Base-by-base conservation (phyloP, 768 basidiomycete genomes). In the Podaxis pistillaris region DNA sequence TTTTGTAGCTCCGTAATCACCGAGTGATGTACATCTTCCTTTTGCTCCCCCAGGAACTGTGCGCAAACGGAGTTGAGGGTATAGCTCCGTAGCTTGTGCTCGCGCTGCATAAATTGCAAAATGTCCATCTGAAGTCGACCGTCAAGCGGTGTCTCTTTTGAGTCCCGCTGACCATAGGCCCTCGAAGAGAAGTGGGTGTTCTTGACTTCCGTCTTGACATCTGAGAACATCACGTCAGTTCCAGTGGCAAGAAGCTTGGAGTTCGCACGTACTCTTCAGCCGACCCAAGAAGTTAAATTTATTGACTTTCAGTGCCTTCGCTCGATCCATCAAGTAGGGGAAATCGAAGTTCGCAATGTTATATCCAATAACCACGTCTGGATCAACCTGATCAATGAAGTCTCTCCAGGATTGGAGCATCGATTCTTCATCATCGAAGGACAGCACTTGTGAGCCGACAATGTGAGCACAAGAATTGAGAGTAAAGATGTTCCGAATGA, bases 1-100 rank as follows among this genome's bases (percentile, higher is more conserved):
- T 98, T 98, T 74, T 99, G 97, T 50, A 99, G 76, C 55, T 98
- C 96, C 0, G 97, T 98, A 68, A 99, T 99, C 65, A 97, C 94
- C 1, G 96, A 98, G 72, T 98, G 89, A 70, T 98, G 97, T 19
- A 99, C 97, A 66, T 99, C 97, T 73, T 99, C 97, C 73, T 99
- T 99, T 74, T 99, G 97, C 74, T 99, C 97, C 30, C 95, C 96
- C 3, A 99, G 81, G 74, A 99, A 99, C 68, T 96, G 93, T 1
- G 97, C 91, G 70, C 97, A 99, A 60, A 99, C 97, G 4, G 97
- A 91, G 74, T 99, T 99, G 68, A 99, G 88, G 2, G 96, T 94
- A 73, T 99, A 99, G 68, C 93, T 95, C 8, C 97, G 89, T 4
- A 99, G 79, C 71, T 98, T 99, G 78, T 98, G 91, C 74, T 99